Conservation (phyloP, 768 basidiomycete genomes). For the Collybiopsis luxurians region DNA sequence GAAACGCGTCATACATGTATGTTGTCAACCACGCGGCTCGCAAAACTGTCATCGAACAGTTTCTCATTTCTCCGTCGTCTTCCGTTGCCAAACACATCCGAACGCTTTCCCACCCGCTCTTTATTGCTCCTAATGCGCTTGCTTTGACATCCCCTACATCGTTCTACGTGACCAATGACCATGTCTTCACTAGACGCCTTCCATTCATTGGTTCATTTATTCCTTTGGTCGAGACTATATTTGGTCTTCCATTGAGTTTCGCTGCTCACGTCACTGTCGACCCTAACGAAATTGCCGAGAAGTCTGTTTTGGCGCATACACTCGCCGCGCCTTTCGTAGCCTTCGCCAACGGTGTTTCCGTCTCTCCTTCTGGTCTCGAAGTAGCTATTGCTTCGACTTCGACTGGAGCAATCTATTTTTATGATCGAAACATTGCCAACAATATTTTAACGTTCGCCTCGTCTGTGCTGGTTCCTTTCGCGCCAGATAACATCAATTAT, state of each 20-base stretch:
- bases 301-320: conserved; percentile 30
- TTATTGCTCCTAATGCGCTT: conserved; percentile 66
- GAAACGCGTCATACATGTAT: conserved; percentile 55
- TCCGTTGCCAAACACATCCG: conserved; percentile 51
- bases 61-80: conserved; percentile 44
- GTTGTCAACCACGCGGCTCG: conserved; percentile 66
- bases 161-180: conserved; percentile 76
- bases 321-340: conserved; percentile 48
- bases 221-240: conserved; percentile 52
- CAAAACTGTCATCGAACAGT: conserved; percentile 66
- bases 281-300: conserved; percentile 16
- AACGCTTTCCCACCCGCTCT: conserved; percentile 56
- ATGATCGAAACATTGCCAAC: conserved; percentile 43
- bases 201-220: conserved; percentile 49
- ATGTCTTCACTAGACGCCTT: conserved; percentile 61
- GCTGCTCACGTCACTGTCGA: conserved; percentile 52
- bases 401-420: conserved; percentile 45
- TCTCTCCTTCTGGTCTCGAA: conserved; percentile 47
- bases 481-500: conserved; percentile 60
- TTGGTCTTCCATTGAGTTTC: conserved; percentile 58
- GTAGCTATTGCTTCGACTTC: conserved; percentile 61
- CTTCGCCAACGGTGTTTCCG: conserved; percentile 68
- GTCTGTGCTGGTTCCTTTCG: conserved; percentile 51
- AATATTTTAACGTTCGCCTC: conserved; percentile 39
- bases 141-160: conserved; percentile 63